These are phyloP conservation scores for Falciphora oryzae DNA, from an alignment of 2,329 filamentous ascomycete species.

Conservation along the genomic window DNA sequence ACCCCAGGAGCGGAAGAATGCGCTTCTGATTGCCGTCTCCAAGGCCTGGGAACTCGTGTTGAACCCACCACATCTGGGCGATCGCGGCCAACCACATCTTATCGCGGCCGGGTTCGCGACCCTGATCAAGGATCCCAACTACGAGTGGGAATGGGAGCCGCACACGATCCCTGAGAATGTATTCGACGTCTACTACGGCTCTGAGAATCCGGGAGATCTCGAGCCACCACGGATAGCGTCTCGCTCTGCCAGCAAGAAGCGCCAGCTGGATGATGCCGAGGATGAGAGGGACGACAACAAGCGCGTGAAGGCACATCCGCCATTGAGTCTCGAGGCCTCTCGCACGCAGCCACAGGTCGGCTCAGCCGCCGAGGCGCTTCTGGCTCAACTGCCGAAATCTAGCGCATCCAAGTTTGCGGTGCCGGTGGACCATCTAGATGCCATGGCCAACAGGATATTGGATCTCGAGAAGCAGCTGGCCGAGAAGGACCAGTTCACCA, in stretches of 20 bases:
- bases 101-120: conserved; percentile 41
- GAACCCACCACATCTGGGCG: conserved; percentile 28
- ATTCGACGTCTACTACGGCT: conserved; percentile 40
- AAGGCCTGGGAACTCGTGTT: conserved; percentile 32
- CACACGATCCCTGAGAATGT: conserved; percentile 41
- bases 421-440: conserved; percentile 25
- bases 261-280: conserved; percentile 12
- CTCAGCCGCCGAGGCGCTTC: conserved; percentile 10
- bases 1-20: conserved; percentile 41
- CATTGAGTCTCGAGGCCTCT: not conserved
- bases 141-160: conserved; percentile 40
- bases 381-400: conserved; percentile 12
- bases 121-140: conserved; percentile 34
- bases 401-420: conserved; percentile 19
- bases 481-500: conserved; percentile 22
- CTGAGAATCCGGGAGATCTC: conserved; percentile 26
- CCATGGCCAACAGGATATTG: conserved; percentile 27
- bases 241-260: conserved; percentile 34
- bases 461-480: conserved; percentile 30
- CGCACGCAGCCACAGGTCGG: conserved; percentile 10
- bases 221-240: conserved; percentile 11
- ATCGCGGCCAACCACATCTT: conserved; percentile 36
- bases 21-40: conserved; percentile 29
- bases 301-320: not conserved
- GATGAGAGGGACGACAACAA: conserved; percentile 5